Evolutionary conservation across 2,329 filamentous ascomycete genomes (phyloP).

Genomic region (Podosphaera xanthii): DNA sequence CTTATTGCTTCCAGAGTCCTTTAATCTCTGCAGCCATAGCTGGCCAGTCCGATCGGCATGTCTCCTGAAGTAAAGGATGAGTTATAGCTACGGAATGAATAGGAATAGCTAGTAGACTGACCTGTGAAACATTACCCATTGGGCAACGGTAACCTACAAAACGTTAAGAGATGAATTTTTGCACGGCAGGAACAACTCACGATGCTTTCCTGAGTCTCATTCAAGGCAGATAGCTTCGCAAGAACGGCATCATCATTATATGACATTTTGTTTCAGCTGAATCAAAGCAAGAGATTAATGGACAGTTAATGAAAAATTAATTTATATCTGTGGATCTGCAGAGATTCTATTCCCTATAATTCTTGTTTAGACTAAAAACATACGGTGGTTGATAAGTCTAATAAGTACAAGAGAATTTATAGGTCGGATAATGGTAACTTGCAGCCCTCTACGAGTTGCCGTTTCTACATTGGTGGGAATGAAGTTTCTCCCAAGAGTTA

Average conservation of each 20-base stretch:
- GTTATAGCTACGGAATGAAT: conserved; percentile 3
- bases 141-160: conserved; percentile 51
- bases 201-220: conserved; percentile 95
- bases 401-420: too few species aligned
- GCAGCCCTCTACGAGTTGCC: too few species aligned
- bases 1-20: conserved; percentile 68
- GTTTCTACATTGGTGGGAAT: too few species aligned
- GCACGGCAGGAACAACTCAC: conserved; percentile 14
- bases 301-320: too few species aligned
- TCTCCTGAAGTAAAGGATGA: conserved; percentile 32
- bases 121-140: conserved; percentile 99
- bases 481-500: too few species aligned
- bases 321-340: too few species aligned
- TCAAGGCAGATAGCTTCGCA: conserved; percentile 82
- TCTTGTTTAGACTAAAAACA: too few species aligned
- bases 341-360: too few species aligned
- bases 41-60: conserved; percentile 81
- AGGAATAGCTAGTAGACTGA: conserved; percentile 21
- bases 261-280: conserved; percentile 37
- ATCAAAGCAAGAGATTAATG: neutral
- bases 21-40: conserved; percentile 75
- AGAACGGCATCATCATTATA: conserved; percentile 91
- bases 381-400: too few species aligned
- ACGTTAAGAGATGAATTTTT: conserved; percentile 1
- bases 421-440: too few species aligned